Evolutionary conservation across 2,329 filamentous ascomycete genomes (phyloP), one percentile per base, ranked within the genome.

Genomic region (Knoxdaviesia proteae): DNA sequence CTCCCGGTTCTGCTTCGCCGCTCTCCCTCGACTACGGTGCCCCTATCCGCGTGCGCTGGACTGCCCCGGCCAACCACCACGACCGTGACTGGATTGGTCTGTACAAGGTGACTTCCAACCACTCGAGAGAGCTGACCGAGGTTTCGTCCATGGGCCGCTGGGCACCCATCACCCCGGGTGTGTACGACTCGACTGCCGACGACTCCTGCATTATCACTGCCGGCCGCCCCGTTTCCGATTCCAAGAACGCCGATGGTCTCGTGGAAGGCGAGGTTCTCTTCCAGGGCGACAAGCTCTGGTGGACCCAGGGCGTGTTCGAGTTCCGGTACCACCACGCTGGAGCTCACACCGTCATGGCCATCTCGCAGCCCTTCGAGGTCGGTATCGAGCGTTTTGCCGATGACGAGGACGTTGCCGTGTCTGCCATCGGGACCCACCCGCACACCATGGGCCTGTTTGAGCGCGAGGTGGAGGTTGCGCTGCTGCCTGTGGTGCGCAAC

Each of bases 321-420:
- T 92, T 98, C 64, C 77, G 90, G 36, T 94, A 94, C 61, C 90
- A 98, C 60, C 90, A 98, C 59, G 79, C 84, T 50, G 86, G 86
- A 44, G 81, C 80, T 52, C 86, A 98, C 61, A 84, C 81, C 50
- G 87, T 93, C 54, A 90, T 98, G 82, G 76, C 84, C 11, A 82
- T 96, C 47, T 94, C 87, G 5, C 73, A 84, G 50, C 87, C 90
- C 0, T 98, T 98, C 52, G 88, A 94, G 58, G 80, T 96, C 44
- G 75, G 77, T 39, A 84, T 96, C 48, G 67, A 71, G 33, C 78
- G 77, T 38, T 93, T 94, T 52, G 80, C 84, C 48, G 71, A 77
- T 34, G 81, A 84, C 42, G 80, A 86, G 7, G 67, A 77, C 4
- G 68, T 76, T 39, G 58, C 69, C 1, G 32, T 36, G 8, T 4